Conservation (phyloP, 2,329 filamentous ascomycete species). For the Xylariomycetidae sp. region DNA sequence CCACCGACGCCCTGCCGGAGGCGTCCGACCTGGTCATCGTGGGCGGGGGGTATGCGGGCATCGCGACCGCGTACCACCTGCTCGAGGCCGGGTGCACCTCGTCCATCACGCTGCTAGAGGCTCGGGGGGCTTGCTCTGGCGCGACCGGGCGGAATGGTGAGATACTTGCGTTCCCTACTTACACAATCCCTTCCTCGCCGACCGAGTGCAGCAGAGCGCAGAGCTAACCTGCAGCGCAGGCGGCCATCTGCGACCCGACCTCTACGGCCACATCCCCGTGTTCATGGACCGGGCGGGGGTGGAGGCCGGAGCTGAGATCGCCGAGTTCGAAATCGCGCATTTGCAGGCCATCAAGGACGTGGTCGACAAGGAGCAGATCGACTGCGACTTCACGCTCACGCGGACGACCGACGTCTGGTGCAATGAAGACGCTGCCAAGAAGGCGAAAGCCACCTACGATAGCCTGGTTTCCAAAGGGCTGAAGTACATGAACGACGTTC, state of each 20-base stretch:
- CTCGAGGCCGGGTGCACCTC: constrained; percentile 17
- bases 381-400: constrained; percentile 35
- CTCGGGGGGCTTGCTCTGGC: constrained; percentile 33
- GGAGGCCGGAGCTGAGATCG: constrained; percentile 30
- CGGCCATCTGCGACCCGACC: constrained; percentile 36
- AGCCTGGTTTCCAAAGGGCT: constrained; percentile 1
- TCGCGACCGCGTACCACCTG: constrained; percentile 18
- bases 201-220: too few relatives aligned
- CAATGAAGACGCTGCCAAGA: neutral
- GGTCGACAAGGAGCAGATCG: constrained; percentile 32
- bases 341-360: constrained; percentile 32
- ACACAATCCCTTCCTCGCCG: neutral
- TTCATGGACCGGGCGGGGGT: constrained; percentile 23
- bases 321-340: constrained; percentile 33
- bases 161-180: neutral
- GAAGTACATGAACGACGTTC: constrained; percentile 3
- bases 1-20: constrained; percentile 5
- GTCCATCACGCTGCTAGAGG: constrained; percentile 33
- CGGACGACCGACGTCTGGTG: constrained; percentile 30
- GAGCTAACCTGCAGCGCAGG: constrained; percentile 16
- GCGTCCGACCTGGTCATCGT: constrained; percentile 18
- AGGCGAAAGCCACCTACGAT: neutral
- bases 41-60: constrained; percentile 18
- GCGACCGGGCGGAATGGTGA: constrained; percentile 34
- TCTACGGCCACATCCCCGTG: constrained; percentile 28